Base-by-base conservation (phyloP, 2,329 filamentous ascomycete genomes). In the Aspergillus vadensis region DNA sequence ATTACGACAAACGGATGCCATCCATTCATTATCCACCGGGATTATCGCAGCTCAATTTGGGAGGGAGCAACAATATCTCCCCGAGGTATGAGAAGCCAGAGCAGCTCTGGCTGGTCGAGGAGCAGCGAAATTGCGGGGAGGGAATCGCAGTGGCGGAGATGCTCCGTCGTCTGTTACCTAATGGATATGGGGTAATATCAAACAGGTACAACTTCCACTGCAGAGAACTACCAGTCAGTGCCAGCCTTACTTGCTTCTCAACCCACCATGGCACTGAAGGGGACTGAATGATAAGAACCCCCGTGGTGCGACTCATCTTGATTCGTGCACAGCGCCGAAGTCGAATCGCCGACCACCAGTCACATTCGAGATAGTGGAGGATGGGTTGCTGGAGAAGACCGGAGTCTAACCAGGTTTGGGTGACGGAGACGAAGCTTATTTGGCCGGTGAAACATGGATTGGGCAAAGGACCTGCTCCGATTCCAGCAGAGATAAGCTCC, bases 161-260 rank as follows among this genome's bases (percentile, higher is more conserved):
- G 6, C 39, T 30, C 39, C 55, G 60, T 36, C 14, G 43, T 15
- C 39, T 59, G 58, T 70, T 67, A 71, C 53, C 63, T 70, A 71
- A 71, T 62, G 43, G 43, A 62, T 63, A 68, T 69, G 68, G 68
- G 66, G 65, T 66, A 66, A 62, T 32, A 27, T 21, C 41, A 17
- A 19, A 12, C 41, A 44, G 41, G 21, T 5, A 30, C 15, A n/a
- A 49, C 44, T n/a, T 36, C 2, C 32, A 36, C 6, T 27, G 23
- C 23, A 9, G 21, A 27, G 25, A 49, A 25, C 15, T 12, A 49
- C 15, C 43, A 27, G 21, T n/a, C 44, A 12, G 23, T 14, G 2
- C 44, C 44, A 49, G 44, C 44, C 44, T 27, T 49, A 49, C 8
- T 41, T n/a, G 38, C 38, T 48, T 15, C 47, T 10, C 21, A 30